Evolutionary conservation across 202 grass and related monocot genomes (phyloP).

Genomic region (Hordeum pubiflorum): DNA sequence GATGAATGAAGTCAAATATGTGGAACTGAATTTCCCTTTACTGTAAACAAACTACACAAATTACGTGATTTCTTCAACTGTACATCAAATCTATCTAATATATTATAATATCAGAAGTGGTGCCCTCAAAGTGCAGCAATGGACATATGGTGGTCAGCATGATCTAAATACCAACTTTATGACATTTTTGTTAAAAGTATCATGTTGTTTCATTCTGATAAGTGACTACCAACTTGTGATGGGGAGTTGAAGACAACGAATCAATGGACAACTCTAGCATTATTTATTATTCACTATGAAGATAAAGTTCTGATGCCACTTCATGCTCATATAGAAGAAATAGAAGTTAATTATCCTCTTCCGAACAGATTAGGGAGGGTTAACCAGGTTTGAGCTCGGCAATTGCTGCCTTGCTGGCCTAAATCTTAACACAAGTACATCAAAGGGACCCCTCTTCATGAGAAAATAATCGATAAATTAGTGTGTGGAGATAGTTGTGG

Average conservation of each 20-base stretch:
- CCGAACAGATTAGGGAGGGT: background rate
- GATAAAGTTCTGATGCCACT: background rate
- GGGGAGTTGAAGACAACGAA: background rate
- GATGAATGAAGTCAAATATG: background rate
- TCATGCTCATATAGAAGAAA: background rate
- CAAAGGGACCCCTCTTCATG: background rate
- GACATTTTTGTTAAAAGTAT: background rate
- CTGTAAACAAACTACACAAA: background rate
- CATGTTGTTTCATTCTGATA: background rate
- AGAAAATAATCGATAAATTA: background rate
- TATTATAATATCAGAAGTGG: slow-evolving; percentile 13
- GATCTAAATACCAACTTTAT: background rate
- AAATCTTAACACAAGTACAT: background rate
- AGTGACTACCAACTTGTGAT: background rate
- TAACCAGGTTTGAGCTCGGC: background rate
- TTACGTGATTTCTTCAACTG: background rate
- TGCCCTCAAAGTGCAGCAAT: slow-evolving; percentile 12
- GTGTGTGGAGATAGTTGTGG: background rate
- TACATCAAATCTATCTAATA: background rate
- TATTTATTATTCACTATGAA: background rate
- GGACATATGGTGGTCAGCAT: slow-evolving; percentile 15
- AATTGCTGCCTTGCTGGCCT: background rate
- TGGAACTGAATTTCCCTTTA: background rate
- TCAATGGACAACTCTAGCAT: background rate
- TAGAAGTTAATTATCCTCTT: background rate